Evolutionary conservation across 345 rosid genomes (phyloP).

Genomic region (Barbarea vulgaris): DNA sequence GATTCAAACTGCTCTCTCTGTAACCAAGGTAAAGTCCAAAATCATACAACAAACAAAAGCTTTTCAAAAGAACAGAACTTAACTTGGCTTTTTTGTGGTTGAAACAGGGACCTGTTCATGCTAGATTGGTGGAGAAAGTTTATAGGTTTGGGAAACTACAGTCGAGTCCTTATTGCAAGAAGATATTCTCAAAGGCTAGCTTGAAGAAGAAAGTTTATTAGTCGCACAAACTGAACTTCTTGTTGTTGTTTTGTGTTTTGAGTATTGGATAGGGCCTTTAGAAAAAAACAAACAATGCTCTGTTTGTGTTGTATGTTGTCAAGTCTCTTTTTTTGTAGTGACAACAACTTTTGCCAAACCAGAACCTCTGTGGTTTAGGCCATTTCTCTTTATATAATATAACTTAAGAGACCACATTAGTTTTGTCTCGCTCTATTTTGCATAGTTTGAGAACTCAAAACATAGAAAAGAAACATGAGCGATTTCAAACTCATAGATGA

Average conservation of each 20-base stretch:
- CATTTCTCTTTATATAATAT: too few relatives aligned
- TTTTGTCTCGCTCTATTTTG: too few relatives aligned
- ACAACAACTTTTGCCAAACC: too few relatives aligned
- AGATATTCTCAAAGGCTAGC: conserved; percentile 61
- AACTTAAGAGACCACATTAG: too few relatives aligned
- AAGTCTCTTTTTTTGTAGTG: too few relatives aligned
- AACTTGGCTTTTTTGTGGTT: conserved; percentile 8
- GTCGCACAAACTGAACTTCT: not conserved
- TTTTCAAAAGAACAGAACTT: not conserved
- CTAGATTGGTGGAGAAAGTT: conserved; percentile 53
- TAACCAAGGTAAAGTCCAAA: conserved; percentile 48
- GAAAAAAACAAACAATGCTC: too few relatives aligned
- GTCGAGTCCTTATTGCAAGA: conserved; percentile 72
- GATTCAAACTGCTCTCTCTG: conserved; percentile 65
- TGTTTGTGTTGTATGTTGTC: too few relatives aligned
- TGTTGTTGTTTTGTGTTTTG: conserved; percentile 1
- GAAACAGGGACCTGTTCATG: conserved; percentile 56
- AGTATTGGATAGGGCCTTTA: not conserved
- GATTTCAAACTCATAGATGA: too few relatives aligned
- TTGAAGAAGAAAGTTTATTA: conserved; percentile 49
- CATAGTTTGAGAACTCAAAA: too few relatives aligned
- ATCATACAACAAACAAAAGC: not conserved
- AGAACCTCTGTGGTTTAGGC: too few relatives aligned
- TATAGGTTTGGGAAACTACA: conserved; percentile 48
- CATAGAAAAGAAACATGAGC: too few relatives aligned